These are phyloP conservation scores for Pseudomicrostroma phylloplanum DNA, from an alignment of 1,284 basidiomycete species.

Conservation along the genomic window DNA sequence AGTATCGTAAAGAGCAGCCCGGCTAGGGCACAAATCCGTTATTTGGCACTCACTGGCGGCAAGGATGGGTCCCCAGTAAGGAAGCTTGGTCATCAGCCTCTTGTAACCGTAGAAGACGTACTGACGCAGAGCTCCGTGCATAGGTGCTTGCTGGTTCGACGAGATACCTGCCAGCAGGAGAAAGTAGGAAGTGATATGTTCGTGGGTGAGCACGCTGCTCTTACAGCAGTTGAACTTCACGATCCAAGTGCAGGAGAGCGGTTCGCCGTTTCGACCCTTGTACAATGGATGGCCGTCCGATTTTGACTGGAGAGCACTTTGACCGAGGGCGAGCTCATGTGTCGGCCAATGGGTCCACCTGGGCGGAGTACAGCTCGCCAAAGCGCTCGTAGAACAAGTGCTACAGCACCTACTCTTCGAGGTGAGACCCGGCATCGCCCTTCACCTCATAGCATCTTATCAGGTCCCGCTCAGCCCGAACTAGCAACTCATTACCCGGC, in stretches of 20 bases:
- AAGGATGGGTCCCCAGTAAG: conserved; percentile 47
- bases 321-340: no score
- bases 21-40: not conserved
- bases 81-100: conserved; percentile 42
- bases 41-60: conserved; percentile 29
- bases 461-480: no score
- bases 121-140: conserved; percentile 40
- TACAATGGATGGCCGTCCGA: no score
- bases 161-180: conserved; percentile 29
- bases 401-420: no score
- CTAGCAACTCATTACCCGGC: no score
- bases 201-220: not conserved
- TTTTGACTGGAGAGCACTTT: no score
- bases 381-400: no score
- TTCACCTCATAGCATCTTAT: no score
- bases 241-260: not conserved
- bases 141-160: conserved; percentile 46
- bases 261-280: no score
- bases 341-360: no score
- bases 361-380: no score
- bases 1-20: not conserved
- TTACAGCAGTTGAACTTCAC: not conserved
- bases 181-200: not conserved
- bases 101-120: conserved; percentile 50
- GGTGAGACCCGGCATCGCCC: no score